Evolutionary conservation across 305 asterid species (phyloP), one percentile per base, ranked within the genome.

Genomic region (Solanum hybrid): DNA sequence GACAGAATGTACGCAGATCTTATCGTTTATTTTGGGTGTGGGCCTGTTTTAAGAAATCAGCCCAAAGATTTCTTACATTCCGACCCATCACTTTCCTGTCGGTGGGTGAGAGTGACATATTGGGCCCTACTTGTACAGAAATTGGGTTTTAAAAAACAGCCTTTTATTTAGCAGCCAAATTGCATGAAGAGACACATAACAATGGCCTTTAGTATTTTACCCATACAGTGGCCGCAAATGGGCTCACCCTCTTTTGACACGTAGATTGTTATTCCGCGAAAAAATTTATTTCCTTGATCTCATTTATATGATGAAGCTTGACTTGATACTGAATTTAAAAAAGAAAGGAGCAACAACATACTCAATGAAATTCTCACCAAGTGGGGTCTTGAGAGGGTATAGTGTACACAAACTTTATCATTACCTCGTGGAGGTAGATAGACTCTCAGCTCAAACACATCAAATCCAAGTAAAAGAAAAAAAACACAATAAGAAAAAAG

Each of bases 1-100:
- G 0, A 18, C 3, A 18, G 0, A 16, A 8, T 33, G 0, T 16
- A 33, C 2, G 26, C 1, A 8, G 0, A 18, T 6, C 8, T 34
- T 75, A 3, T 1, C 0, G 0, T 31, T 16, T 0, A 1, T 36
- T 87, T 24, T 18, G 37, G 4, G 8, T 39, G 9, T 76, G 37
- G 85, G 73, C 73, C 89, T 40, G 11, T 4, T 85, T 28, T 57
- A 35, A 33, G 40, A 86, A 33, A 86, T 86, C 88, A 87, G 40
- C 89, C 85, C 89, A 40, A 74, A 40, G 71, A 87, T 87, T 71
- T 87, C 71, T 11, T 64, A 85, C 91, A 90, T 91, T 87, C 90
- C 42, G 94, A 92, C 91, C 96, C 95, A 91, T 95, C 95, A 83
- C 93, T 94, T 76, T 95, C 92, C 8, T 93, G 95, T 93, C 95